Evolutionary conservation across 495 filamentous ascomycete genomes (phyloP), one percentile per base, ranked within the genome.

Genomic region (Penicillium mononematosum): DNA sequence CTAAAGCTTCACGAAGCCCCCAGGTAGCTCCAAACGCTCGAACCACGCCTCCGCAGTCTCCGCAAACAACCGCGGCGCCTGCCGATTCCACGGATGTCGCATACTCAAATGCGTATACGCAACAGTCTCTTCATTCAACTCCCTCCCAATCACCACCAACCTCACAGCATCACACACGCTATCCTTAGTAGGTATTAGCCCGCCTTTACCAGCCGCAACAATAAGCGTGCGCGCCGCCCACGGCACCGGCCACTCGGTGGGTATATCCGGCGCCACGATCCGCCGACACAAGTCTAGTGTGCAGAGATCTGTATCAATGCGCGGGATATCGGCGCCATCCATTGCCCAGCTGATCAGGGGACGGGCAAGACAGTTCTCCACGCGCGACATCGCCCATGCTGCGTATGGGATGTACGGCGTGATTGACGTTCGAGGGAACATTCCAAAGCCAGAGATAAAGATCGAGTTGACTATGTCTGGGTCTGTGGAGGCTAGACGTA

Each of bases 51-150:
- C 22, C 5, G 31, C 55, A 6, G 59, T 51, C 24, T 54, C 47
- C 10, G 59, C 59, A 58, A 62, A 62, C 7, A 62, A 9, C 34
- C 22, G 22, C 5, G 59, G 59, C 19, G 41, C 55, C 20, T 62
- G 55, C 9, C 54, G 34, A 52, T 50, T 56, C 58, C 61, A 64
- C 6, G 58, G 45, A 64, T 64, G 61, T 29, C 58, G 17, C 49
- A 61, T 52, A 22, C 25, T 20, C 20, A 39, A 31, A 49, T 64
- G 61, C 14, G 41, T 42, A 12, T 43, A 50, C 16, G 56, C 61
- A 6, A 55, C 19, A 32, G 56, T 57, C 34, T 34, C 47, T 8
- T 5, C 10, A 16, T 42, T 50, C 22, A 22, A 5, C n/a, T 44
- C 44, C 20, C 19, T 25, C 31, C 46, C 55, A 24, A 45, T 47